These are phyloP conservation scores for Scheffersomyces lignicola DNA, from an alignment of 1,139 yeast species.

Conservation along the genomic window DNA sequence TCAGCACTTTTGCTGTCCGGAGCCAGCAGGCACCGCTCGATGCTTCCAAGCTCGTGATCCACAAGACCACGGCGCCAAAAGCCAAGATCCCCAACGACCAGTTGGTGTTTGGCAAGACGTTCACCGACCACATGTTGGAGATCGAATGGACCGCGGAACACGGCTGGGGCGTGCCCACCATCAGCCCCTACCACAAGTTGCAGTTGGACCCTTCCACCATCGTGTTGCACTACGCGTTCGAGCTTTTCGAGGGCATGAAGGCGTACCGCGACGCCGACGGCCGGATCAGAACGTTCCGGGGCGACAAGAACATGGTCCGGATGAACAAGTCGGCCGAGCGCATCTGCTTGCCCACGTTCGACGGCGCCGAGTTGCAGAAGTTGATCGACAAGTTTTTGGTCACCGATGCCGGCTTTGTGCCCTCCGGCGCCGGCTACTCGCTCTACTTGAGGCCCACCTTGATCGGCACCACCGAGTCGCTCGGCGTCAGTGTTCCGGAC, in stretches of 20 bases:
- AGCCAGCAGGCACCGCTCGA: constrained; percentile 41
- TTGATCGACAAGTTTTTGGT: constrained; percentile 73
- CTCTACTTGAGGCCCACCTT: constrained; percentile 90
- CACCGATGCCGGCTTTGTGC: constrained; percentile 75
- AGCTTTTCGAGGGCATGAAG: constrained; percentile 94
- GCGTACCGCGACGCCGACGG: constrained; percentile 77
- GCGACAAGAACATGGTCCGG: constrained; percentile 87
- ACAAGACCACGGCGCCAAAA: constrained; percentile 62
- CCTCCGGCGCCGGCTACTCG: constrained; percentile 83
- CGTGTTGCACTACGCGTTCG: constrained; percentile 94
- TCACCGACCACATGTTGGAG: constrained; percentile 89
- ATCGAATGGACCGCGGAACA: constrained; percentile 73
- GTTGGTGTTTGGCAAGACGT: constrained; percentile 81
- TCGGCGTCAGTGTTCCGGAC: constrained; percentile 82
- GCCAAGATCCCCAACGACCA: constrained; percentile 69
- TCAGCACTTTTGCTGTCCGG: background rate
- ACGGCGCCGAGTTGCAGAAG: constrained; percentile 71
- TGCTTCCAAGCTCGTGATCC: constrained; percentile 64
- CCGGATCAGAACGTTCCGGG: constrained; percentile 79
- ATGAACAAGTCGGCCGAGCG: constrained; percentile 86
- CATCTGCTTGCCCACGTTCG: constrained; percentile 85
- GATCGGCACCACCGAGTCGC: constrained; percentile 84
- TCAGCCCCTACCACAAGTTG: constrained; percentile 79
- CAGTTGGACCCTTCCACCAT: constrained; percentile 81
- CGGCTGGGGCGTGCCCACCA: constrained; percentile 89